A percentile compares a stretch with the other conserved stretches of the same genome.
phyloP scores from a whole-genome alignment of 257 asterid species.

The Solanum boliviense region DNA sequence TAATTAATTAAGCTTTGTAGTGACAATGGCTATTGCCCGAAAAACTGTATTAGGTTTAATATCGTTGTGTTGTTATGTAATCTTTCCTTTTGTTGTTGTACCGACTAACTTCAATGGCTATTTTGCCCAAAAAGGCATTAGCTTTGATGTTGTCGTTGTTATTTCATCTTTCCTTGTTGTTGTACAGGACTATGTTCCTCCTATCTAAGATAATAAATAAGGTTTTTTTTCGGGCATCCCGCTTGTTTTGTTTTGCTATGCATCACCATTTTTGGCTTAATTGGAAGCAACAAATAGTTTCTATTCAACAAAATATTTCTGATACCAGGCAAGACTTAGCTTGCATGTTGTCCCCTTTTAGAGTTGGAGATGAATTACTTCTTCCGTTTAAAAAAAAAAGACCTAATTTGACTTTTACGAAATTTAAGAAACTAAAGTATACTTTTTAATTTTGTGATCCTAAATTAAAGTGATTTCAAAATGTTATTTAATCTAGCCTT shows the following conservation, averaged over 20 bases:
- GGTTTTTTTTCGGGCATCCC: neutral
- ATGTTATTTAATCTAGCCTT: no score
- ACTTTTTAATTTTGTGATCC: no score
- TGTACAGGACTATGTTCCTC: neutral
- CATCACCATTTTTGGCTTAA: neutral
- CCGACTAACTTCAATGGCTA: neutral
- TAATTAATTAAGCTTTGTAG: conserved; percentile 16
- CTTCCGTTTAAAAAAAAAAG: no score
- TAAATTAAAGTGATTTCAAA: no score
- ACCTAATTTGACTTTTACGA: no score
- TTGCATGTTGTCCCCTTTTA: neutral
- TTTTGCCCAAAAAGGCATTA: neutral
- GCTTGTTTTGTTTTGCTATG: neutral
- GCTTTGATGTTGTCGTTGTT: neutral
- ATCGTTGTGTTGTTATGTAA: neutral
- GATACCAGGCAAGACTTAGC: no score
- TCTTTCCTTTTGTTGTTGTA: neutral
- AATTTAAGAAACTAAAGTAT: no score
- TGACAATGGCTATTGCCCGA: neutral
- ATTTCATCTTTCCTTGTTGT: neutral
- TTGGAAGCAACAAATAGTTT: neutral
- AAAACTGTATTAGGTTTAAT: neutral
- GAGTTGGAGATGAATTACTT: neutral
- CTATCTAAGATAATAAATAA: neutral
- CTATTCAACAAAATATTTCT: no score